Percentiles rank a stretch among this genome's conserved stretches.
These are phyloP conservation scores for Metarhizium rileyi DNA, from an alignment of 2,329 filamentous ascomycete species.

Conservation along the genomic window DNA sequence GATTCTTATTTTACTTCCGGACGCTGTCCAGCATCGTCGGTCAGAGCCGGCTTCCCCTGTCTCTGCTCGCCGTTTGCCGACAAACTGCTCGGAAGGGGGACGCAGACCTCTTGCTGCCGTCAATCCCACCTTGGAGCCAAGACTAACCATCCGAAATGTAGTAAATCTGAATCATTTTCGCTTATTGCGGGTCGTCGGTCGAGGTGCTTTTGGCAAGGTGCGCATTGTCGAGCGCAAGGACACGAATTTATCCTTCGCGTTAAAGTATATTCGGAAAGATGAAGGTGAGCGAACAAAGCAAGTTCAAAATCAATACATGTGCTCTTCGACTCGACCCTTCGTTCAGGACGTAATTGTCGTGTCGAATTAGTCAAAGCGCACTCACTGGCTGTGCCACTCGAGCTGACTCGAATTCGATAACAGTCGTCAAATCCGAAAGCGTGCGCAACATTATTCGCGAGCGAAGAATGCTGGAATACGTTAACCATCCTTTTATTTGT, in stretches of 20 bases:
- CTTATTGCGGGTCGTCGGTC: conserved; percentile 86
- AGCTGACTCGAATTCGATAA: conserved; percentile 3
- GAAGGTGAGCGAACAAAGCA: conserved; percentile 51
- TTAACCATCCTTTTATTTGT: conserved; percentile 96
- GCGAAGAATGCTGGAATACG: conserved; percentile 92
- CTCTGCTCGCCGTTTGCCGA: background rate
- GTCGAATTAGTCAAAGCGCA: background rate
- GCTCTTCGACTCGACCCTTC: background rate
- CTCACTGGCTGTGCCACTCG: background rate
- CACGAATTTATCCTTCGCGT: conserved; percentile 82
- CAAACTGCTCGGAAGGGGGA: background rate
- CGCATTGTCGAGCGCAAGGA: conserved; percentile 98
- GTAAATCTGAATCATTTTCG: conserved; percentile 98
- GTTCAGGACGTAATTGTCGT: background rate
- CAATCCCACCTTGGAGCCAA: background rate
- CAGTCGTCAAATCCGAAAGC: conserved; percentile 94
- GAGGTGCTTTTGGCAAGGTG: conserved; percentile 97
- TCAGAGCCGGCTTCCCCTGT: background rate
- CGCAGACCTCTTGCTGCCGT: background rate
- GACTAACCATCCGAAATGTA: conserved; percentile 24
- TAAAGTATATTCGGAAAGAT: conserved; percentile 99
- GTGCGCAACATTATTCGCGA: conserved; percentile 97
- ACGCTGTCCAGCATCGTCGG: background rate
- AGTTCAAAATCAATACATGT: background rate
- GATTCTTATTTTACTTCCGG: background rate